A percentile compares a stretch with the other conserved stretches of the same genome.
Evolutionary conservation across 2,329 filamentous ascomycete genomes (phyloP).

Genomic region (Diaporthe australafricana): DNA sequence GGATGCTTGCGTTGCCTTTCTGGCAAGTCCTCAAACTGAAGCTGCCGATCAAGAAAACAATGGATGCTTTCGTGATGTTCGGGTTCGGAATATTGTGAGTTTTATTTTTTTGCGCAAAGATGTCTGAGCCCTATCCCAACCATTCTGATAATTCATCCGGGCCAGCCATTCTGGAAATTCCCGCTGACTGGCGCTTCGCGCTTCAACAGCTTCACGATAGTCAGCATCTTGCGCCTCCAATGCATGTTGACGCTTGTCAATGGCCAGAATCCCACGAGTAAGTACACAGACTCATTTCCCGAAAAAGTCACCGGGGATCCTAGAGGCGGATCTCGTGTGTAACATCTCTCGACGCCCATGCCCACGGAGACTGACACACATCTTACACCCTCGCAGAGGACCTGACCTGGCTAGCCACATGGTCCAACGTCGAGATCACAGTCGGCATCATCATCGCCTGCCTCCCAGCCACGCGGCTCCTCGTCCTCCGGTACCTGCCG

Average conservation of each 20-base stretch:
- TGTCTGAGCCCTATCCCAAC: not conserved
- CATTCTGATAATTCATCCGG: not conserved
- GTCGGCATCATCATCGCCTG: constrained; percentile 30
- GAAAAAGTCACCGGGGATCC: not conserved
- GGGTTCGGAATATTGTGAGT: constrained; percentile 27
- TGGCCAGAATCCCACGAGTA: constrained; percentile 44
- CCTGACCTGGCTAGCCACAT: constrained; percentile 10
- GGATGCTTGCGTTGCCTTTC: constrained; percentile 31
- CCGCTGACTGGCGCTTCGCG: not conserved
- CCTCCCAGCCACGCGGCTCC: constrained; percentile 21
- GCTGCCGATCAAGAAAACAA: not conserved
- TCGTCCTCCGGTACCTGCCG: constrained; percentile 12
- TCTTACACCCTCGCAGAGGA: not conserved
- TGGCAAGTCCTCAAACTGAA: constrained; percentile 19
- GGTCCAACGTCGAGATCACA: constrained; percentile 28
- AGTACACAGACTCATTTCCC: not conserved
- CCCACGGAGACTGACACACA: not conserved
- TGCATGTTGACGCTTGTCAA: constrained; percentile 44
- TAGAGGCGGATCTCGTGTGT: not conserved
- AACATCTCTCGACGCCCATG: not conserved
- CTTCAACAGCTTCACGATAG: constrained; percentile 45
- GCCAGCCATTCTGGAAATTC: accelerated
- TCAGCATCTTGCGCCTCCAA: constrained; percentile 46
- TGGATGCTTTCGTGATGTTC: constrained; percentile 20
- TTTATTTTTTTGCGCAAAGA: not conserved